Conservation (phyloP, 2,329 filamentous ascomycete genomes). For the Scedosporium apiospermum region DNA sequence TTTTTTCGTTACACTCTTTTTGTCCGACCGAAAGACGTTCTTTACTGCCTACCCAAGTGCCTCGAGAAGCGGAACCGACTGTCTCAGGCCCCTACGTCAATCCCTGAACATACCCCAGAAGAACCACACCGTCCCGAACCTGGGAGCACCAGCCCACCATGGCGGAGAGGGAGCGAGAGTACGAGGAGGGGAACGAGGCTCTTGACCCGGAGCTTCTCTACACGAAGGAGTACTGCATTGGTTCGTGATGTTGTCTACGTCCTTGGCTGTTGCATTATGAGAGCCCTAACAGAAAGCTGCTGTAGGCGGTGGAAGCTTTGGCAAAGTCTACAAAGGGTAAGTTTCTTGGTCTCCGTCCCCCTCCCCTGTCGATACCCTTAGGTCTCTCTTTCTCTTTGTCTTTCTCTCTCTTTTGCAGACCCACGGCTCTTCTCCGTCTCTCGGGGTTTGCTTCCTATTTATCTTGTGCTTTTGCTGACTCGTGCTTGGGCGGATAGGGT, state of each 20-base stretch:
- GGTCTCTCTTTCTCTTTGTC: not conserved
- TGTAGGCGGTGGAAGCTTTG: constrained; percentile 89
- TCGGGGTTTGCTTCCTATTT: constrained; percentile 4
- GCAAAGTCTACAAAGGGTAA: constrained; percentile 96
- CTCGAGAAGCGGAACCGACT: no score
- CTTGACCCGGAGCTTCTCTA: constrained; percentile 87
- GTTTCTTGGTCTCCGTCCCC: constrained; percentile 12
- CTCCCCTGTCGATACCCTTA: not conserved
- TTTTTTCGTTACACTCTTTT: no score
- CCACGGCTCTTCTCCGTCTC: not conserved
- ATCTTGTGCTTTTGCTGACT: not conserved
- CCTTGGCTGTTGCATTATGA: not conserved
- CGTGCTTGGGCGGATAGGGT: constrained; percentile 46
- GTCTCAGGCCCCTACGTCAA: no score
- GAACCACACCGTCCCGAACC: no score
- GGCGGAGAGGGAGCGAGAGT: constrained; percentile 38
- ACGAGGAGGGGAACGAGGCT: constrained; percentile 39
- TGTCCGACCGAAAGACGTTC: no score
- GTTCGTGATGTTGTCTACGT: constrained; percentile 32
- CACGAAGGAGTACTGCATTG: constrained; percentile 85
- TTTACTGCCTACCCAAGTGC: no score
- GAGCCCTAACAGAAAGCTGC: constrained; percentile 14
- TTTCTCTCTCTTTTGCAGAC: not conserved
- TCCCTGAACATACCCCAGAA: no score
- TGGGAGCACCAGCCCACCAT: constrained; percentile 21